A percentile compares a stretch with the other conserved stretches of the same genome.
These are phyloP conservation scores for Hypomyces rosellus DNA, from an alignment of 2,329 filamentous ascomycete species.

Conservation along the genomic window DNA sequence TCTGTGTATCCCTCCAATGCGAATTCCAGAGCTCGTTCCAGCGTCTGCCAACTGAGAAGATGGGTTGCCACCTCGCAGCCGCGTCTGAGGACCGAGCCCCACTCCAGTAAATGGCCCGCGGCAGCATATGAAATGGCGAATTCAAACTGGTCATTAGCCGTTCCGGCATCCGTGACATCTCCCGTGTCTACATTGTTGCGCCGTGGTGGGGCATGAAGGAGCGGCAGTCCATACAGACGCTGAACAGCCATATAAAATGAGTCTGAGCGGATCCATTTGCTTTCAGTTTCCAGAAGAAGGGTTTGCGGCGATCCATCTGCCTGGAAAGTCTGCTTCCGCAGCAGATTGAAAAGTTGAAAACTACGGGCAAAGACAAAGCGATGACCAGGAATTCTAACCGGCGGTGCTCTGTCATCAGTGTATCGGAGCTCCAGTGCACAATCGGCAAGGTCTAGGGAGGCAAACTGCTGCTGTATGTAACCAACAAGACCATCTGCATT, in stretches of 20 bases:
- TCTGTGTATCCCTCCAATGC: conserved; percentile 37
- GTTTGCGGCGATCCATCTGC: conserved; percentile 21
- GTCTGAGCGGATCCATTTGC: conserved; percentile 49
- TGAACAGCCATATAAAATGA: conserved; percentile 53
- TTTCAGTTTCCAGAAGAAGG: conserved; percentile 40
- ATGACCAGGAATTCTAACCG: conserved; percentile 46
- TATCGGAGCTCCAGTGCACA: conserved; percentile 43
- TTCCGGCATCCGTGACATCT: conserved; percentile 31
- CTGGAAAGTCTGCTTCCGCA: conserved; percentile 26
- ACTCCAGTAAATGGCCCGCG: conserved; percentile 52
- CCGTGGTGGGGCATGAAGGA: conserved; percentile 34
- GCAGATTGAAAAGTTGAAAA: conserved; percentile 20
- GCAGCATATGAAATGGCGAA: conserved; percentile 60
- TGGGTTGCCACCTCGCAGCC: conserved; percentile 54
- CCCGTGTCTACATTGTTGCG: conserved; percentile 21
- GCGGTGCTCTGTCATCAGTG: conserved; percentile 29
- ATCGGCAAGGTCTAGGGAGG: conserved; percentile 31
- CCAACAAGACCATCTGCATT: conserved; percentile 32
- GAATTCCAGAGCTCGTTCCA: conserved; percentile 57
- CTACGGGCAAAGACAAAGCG: conserved; percentile 51
- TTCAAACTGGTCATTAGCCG: conserved; percentile 39
- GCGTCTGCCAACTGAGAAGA: conserved; percentile 55
- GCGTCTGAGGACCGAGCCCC: conserved; percentile 48
- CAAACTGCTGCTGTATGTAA: conserved; percentile 34
- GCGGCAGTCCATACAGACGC: conserved; percentile 48